phyloP scores from a whole-genome alignment of 257 asterid species.

The Buddleja alternifolia region DNA sequence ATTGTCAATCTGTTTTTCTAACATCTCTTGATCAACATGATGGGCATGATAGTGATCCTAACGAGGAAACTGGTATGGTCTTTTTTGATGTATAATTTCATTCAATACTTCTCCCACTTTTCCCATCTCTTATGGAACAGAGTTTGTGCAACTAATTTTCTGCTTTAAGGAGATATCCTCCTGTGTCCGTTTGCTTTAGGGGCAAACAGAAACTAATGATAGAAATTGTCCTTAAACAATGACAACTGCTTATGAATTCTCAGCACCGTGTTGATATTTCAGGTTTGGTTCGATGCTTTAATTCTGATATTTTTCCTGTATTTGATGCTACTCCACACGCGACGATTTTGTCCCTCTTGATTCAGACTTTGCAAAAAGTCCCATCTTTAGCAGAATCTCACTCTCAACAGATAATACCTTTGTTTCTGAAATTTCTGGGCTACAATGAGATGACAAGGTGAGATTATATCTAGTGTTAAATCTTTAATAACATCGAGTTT shows the following conservation, averaged over 20 bases:
- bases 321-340: conserved; percentile 59
- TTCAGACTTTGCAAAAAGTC: conserved; percentile 73
- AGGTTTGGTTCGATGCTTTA: conserved; percentile 74
- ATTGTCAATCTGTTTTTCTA: conserved; percentile 57
- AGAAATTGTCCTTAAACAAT: background rate
- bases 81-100: conserved; percentile 8
- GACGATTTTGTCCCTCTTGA: conserved; percentile 62
- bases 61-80: conserved; percentile 54
- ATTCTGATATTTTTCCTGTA: conserved; percentile 39
- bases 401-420: conserved; percentile 67
- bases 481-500: conserved; percentile 12
- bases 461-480: conserved; percentile 10
- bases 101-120: background rate
- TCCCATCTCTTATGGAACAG: conserved; percentile 3
- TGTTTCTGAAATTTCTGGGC: conserved; percentile 86
- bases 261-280: conserved; percentile 32
- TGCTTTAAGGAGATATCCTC: conserved; percentile 8
- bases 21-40: conserved; percentile 45
- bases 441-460: conserved; percentile 62
- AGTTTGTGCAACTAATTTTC: conserved; percentile 22
- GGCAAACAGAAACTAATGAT: background rate
- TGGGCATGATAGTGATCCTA: conserved; percentile 35
- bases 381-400: conserved; percentile 68
- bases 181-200: background rate
- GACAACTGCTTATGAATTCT: conserved; percentile 12